Conservation (phyloP, 495 filamentous ascomycete genomes). For the Neurospora sp. region DNA sequence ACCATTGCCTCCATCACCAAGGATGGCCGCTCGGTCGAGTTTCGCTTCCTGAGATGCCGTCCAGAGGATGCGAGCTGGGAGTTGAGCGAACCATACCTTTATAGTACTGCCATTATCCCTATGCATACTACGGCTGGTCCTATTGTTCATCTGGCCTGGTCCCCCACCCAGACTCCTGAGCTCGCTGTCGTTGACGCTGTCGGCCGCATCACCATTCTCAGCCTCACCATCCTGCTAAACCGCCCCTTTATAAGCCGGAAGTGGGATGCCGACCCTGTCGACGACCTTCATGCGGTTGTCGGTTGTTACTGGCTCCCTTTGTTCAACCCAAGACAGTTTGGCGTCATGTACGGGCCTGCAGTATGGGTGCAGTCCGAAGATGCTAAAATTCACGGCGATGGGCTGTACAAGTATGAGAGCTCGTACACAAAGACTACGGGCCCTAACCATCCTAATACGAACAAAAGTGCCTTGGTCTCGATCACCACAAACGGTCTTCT, state of each 20-base stretch:
- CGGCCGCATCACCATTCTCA: conserved; percentile 63
- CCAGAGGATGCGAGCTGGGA: conserved; percentile 65
- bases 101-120: conserved; percentile 25
- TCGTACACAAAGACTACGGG: conserved; percentile 46
- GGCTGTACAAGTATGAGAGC: conserved; percentile 33
- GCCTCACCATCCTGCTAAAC: conserved; percentile 54
- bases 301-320: conserved; percentile 74
- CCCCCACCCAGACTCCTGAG: conserved; percentile 53
- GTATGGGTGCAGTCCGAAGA: conserved; percentile 27
- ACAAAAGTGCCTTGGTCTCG: conserved; percentile 58
- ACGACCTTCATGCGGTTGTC: conserved; percentile 67
- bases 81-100: conserved; percentile 52
- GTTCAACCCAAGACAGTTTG: conserved; percentile 29
- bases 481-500: conserved; percentile 62
- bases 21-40: conserved; percentile 56
- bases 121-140: conserved; percentile 40
- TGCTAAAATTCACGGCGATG: background rate
- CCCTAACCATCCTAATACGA: conserved; percentile 54
- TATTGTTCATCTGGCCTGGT: conserved; percentile 72
- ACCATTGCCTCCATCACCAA: conserved; percentile 73
- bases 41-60: conserved; percentile 62
- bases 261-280: conserved; percentile 49
- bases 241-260: conserved; percentile 46
- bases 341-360: conserved; percentile 35
- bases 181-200: conserved; percentile 66